Evolutionary conservation across 257 asterid species (phyloP).

Genomic region (Solanum lignicaule): DNA sequence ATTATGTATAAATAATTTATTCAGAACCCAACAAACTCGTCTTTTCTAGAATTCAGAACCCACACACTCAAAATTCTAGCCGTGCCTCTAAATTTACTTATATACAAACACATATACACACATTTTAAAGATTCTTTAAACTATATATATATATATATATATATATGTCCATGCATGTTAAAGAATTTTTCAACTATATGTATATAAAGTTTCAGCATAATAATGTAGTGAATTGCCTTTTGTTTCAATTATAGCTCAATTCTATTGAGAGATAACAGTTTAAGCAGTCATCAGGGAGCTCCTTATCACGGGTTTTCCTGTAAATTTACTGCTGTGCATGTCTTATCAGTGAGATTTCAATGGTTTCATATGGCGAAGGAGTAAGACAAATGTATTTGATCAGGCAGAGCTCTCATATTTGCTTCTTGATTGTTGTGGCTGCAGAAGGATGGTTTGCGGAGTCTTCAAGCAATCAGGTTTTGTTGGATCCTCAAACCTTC

Average conservation of each 20-base stretch:
- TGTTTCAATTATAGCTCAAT: neutral
- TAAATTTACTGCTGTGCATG: neutral
- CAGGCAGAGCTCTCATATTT: neutral
- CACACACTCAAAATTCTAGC: neutral
- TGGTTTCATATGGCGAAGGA: neutral
- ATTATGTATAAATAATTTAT: neutral
- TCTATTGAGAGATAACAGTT: neutral
- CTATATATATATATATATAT: too few species aligned
- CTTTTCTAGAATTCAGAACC: neutral
- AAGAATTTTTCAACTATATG: neutral
- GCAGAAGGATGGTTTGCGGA: constrained; percentile 80
- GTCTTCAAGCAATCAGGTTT: constrained; percentile 67
- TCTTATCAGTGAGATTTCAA: neutral
- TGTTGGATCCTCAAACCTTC: neutral
- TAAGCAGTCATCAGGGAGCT: neutral
- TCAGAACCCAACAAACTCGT: neutral
- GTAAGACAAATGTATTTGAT: neutral
- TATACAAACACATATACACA: neutral
- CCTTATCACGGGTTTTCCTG: neutral
- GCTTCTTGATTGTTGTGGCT: neutral
- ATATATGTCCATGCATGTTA: neutral
- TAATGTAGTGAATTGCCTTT: neutral
- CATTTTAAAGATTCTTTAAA: neutral
- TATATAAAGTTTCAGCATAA: neutral
- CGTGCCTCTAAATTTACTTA: neutral